phyloP scores from a whole-genome alignment of 345 rosid genomes.

The Iberis pinnata region DNA sequence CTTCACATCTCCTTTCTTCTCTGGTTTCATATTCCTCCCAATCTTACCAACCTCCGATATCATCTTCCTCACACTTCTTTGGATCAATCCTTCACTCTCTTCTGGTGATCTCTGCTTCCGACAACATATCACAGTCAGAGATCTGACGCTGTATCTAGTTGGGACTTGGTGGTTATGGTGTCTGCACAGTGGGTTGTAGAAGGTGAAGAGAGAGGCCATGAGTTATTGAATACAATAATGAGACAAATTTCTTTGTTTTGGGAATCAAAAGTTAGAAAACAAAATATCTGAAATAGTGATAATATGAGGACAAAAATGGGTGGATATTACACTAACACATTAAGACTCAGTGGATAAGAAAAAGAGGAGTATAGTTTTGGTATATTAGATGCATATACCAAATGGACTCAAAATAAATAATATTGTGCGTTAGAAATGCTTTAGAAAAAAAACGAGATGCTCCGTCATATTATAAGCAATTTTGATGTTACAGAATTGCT shows the following conservation, averaged over 20 bases:
- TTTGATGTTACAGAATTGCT: no score
- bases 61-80: conserved; percentile 15
- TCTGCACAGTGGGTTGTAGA: conserved; percentile 24
- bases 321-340: not conserved
- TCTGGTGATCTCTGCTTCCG: conserved; percentile 25
- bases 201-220: conserved; percentile 24
- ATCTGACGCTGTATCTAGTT: conserved; percentile 13
- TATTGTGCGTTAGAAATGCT: no score
- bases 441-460: no score
- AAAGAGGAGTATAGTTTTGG: no score
- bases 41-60: conserved; percentile 18
- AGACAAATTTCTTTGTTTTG: not conserved
- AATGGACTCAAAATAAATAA: no score
- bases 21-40: conserved; percentile 18
- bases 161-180: conserved; percentile 16
- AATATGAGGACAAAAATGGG: conserved; percentile 7
- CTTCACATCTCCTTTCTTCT: conserved; percentile 70
- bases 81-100: conserved; percentile 18
- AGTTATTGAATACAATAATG: conserved; percentile 19
- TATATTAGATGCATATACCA: no score
- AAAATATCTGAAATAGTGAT: conserved; percentile 14
- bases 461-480: no score
- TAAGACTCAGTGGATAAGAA: no score
- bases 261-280: not conserved
- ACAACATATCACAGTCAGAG: conserved; percentile 22